phyloP scores from a whole-genome alignment of 768 basidiomycete species.

The Amanita jacksonii region DNA sequence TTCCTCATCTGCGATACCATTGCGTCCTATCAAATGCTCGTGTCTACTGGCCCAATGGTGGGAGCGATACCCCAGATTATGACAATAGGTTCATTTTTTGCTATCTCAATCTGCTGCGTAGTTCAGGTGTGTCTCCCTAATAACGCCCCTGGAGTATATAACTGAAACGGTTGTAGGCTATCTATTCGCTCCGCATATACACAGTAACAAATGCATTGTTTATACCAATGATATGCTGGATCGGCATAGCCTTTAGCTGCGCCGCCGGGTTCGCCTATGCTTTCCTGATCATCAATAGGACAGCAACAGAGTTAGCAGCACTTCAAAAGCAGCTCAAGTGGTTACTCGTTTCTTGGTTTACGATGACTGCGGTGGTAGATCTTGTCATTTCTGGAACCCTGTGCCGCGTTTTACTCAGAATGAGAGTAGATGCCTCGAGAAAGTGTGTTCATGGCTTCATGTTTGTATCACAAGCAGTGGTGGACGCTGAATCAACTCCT shows the following conservation, averaged over 20 bases:
- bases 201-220: background rate
- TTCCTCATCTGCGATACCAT: background rate
- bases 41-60: background rate
- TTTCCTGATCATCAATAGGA: background rate
- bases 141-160: too few species aligned
- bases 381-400: slow-evolving; percentile 1
- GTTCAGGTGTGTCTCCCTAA: background rate
- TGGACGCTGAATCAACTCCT: background rate
- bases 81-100: background rate
- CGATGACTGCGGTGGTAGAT: background rate
- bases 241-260: background rate
- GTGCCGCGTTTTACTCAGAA: background rate
- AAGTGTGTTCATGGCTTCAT: background rate
- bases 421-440: background rate
- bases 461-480: background rate
- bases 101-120: background rate
- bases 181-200: background rate
- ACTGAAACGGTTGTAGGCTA: too few species aligned
- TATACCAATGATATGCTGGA: background rate
- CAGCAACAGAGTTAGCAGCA: background rate
- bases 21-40: background rate
- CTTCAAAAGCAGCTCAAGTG: background rate
- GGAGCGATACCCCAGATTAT: background rate
- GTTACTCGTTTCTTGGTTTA: slow-evolving; percentile 1
- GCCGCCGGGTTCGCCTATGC: background rate